phyloP scores from a whole-genome alignment of 176 grass and related monocot species.

The sorghum (Sorghum bicolor) region DNA sequence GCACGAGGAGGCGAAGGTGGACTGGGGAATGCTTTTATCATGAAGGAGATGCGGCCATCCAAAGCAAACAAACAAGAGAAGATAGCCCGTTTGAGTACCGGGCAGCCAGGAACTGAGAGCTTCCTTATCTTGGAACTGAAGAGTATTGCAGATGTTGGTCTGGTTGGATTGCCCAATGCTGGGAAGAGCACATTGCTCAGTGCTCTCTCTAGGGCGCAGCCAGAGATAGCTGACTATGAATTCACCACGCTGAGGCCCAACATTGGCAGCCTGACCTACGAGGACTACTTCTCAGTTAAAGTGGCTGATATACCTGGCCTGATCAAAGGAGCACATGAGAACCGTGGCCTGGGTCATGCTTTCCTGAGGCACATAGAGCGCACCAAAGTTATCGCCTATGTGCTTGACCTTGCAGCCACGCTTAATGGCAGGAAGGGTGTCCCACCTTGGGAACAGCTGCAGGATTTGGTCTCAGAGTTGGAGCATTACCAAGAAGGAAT shows the following conservation, averaged over 20 bases:
- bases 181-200: conserved; percentile 85
- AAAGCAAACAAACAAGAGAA: conserved; percentile 38
- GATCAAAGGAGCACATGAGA: conserved; percentile 80
- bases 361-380: conserved; percentile 95
- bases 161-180: conserved; percentile 83
- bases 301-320: conserved; percentile 87
- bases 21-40: conserved; percentile 57
- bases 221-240: conserved; percentile 68
- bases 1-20: conserved; percentile 70
- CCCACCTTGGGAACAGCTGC: conserved; percentile 78
- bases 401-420: conserved; percentile 65
- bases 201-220: conserved; percentile 68
- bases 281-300: conserved; percentile 72
- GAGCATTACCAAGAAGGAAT: conserved; percentile 77
- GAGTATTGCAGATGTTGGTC: conserved; percentile 87
- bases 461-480: conserved; percentile 60
- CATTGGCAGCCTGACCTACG: conserved; percentile 71
- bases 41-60: conserved; percentile 34
- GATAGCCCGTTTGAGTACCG: conserved; percentile 33
- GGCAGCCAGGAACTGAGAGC: conserved; percentile 59
- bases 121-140: conserved; percentile 81
- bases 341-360: conserved; percentile 81
- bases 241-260: conserved; percentile 83
- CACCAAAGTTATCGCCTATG: conserved; percentile 75
- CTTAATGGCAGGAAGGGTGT: conserved; percentile 59